These are phyloP conservation scores for Neurospora cerealis DNA, from an alignment of 495 filamentous ascomycete genomes.

Conservation along the genomic window DNA sequence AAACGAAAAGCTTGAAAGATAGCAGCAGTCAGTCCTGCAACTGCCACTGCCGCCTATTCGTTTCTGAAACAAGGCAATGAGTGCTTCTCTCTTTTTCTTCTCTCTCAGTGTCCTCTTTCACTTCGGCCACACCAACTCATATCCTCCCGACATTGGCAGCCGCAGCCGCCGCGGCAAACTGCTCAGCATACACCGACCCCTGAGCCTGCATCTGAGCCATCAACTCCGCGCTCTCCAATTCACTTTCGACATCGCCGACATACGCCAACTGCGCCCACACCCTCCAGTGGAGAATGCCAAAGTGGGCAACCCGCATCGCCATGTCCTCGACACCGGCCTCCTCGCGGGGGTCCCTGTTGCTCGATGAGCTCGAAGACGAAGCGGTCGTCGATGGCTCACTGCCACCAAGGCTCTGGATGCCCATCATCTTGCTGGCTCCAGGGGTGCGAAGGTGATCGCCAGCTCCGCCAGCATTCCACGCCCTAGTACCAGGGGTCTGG, in stretches of 20 bases:
- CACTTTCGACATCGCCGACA: slow-evolving; percentile 23
- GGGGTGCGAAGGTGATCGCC: slow-evolving; percentile 10
- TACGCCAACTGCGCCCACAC: slow-evolving; percentile 73
- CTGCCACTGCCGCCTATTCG: not conserved
- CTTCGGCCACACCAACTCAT: not conserved
- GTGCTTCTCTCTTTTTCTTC: not conserved
- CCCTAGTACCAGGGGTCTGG: slow-evolving; percentile 11
- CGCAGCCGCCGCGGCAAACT: not conserved
- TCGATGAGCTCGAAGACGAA: slow-evolving; percentile 2
- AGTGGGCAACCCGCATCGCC: slow-evolving; percentile 63
- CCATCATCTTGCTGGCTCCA: slow-evolving; percentile 12
- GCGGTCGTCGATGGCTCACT: not conserved
- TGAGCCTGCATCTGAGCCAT: not conserved
- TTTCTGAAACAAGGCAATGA: not conserved
- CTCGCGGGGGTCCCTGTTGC: slow-evolving; percentile 30
- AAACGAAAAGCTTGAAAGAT: not conserved
- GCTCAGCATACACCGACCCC: not conserved
- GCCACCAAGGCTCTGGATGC: slow-evolving; percentile 3
- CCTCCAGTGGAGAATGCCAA: slow-evolving; percentile 75
- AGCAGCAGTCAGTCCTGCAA: not conserved
- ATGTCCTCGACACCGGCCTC: slow-evolving; percentile 54
- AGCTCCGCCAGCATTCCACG: slow-evolving; percentile 12
- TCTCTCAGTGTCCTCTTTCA: not conserved
- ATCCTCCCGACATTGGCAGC: not conserved
- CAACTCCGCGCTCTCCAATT: not conserved